These are phyloP conservation scores for Heritiera fomes DNA, from an alignment of 345 rosid genomes.

Conservation along the genomic window DNA sequence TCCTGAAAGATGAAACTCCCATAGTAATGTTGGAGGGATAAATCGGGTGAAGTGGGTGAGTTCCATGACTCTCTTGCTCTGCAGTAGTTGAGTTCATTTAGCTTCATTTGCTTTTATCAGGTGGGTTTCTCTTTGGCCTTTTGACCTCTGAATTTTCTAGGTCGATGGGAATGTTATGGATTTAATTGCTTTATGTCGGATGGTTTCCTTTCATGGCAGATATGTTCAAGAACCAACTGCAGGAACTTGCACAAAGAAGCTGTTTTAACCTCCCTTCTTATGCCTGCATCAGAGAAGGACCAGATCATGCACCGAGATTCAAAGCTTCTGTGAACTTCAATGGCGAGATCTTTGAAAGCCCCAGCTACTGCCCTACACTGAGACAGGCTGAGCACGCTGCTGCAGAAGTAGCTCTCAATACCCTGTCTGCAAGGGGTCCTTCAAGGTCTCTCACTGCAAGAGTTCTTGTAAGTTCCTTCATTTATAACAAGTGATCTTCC, in stretches of 20 bases:
- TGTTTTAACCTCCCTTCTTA: slow-evolving; percentile 74
- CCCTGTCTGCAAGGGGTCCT: slow-evolving; percentile 60
- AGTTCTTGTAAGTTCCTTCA: slow-evolving; percentile 53
- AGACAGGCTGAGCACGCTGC: slow-evolving; percentile 81
- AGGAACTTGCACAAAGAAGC: slow-evolving; percentile 78
- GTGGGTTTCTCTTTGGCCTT: slow-evolving; percentile 10
- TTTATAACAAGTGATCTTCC: background rate
- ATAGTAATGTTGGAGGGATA: slow-evolving; percentile 34
- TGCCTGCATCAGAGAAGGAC: slow-evolving; percentile 68
- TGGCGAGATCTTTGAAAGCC: slow-evolving; percentile 68
- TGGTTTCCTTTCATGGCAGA: slow-evolving; percentile 27
- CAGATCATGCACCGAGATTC: slow-evolving; percentile 81
- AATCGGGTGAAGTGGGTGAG: slow-evolving; percentile 39
- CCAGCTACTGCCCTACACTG: slow-evolving; percentile 51
- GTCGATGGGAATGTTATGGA: background rate
- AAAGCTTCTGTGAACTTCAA: slow-evolving; percentile 77
- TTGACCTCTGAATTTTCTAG: background rate
- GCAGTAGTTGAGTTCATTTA: slow-evolving; percentile 14
- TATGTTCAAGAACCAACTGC: slow-evolving; percentile 78
- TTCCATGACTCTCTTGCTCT: slow-evolving; percentile 22
- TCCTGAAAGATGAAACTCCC: slow-evolving; percentile 21
- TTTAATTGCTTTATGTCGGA: slow-evolving; percentile 1
- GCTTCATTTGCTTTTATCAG: slow-evolving; percentile 4
- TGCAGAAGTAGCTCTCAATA: slow-evolving; percentile 68
- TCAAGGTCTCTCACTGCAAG: slow-evolving; percentile 68